phyloP scores from a whole-genome alignment of 2,329 filamentous ascomycete genomes.

The Blumeria hordei region DNA sequence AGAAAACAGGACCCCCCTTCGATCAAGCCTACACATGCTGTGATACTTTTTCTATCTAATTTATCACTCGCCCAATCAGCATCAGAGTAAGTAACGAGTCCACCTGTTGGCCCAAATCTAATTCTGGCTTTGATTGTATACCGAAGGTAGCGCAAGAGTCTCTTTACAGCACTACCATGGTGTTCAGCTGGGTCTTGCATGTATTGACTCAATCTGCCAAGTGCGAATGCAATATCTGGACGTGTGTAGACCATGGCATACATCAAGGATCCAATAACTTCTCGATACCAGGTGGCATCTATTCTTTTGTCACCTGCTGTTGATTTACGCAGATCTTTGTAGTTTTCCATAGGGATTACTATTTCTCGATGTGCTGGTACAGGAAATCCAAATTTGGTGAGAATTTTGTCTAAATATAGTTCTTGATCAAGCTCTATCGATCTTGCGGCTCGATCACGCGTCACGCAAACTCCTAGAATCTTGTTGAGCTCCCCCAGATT shows the following conservation, averaged over 20 bases:
- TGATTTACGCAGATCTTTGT: neutral
- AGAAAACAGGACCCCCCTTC: no score
- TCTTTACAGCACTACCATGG: no score
- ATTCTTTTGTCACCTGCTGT: neutral
- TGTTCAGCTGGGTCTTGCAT: neutral
- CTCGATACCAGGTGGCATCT: neutral
- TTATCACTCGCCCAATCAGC: no score
- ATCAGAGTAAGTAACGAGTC: no score
- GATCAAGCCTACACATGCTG: no score
- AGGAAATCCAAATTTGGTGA: neutral
- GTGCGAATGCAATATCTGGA: neutral
- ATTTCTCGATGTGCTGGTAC: neutral
- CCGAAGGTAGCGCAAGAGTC: no score
- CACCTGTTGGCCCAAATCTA: no score
- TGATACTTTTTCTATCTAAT: no score
- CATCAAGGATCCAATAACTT: neutral
- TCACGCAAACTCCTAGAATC: neutral
- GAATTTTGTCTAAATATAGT: neutral
- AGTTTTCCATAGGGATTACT: neutral
- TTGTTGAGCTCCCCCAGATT: neutral
- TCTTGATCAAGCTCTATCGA: neutral
- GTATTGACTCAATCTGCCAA: neutral
- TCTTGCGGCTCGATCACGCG: neutral
- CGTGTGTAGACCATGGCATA: neutral
- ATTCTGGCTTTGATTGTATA: no score